Evolutionary conservation across 106 monocot species (phyloP).

Genomic region (Phalaenopsis equestris): DNA sequence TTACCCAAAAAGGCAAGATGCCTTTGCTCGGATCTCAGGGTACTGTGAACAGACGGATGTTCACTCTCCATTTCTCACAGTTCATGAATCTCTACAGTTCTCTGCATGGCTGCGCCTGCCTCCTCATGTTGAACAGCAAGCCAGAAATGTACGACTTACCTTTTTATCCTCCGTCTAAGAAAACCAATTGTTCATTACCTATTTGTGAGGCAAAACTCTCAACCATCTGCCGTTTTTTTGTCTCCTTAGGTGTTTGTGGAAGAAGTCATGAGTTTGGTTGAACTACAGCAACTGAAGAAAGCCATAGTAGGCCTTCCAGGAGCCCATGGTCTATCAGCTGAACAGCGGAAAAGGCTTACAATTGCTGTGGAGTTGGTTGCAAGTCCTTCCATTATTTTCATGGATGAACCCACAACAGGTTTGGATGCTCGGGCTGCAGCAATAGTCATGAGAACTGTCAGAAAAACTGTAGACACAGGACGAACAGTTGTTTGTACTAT

Average conservation of each 20-base stretch:
- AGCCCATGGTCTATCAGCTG: conserved; percentile 50
- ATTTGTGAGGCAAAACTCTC: not conserved
- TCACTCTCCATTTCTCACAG: conserved; percentile 36
- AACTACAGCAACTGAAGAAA: conserved; percentile 40
- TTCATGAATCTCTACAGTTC: conserved; percentile 34
- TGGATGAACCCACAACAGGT: conserved; percentile 77
- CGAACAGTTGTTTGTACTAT: conserved; percentile 67
- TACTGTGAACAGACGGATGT: conserved; percentile 44
- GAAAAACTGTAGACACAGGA: conserved; percentile 57
- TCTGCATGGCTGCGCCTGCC: conserved; percentile 39
- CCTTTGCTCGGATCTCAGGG: conserved; percentile 31
- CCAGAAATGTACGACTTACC: conserved; percentile 14
- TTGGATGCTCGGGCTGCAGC: conserved; percentile 71
- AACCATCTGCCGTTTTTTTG: not conserved
- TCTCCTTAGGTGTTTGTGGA: conserved; percentile 53
- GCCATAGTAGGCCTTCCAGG: conserved; percentile 59
- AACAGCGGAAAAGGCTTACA: conserved; percentile 63
- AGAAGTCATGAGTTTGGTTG: conserved; percentile 50
- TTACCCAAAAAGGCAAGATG: conserved; percentile 34
- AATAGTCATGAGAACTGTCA: conserved; percentile 72
- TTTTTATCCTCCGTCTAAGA: not conserved
- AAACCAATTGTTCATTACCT: not conserved
- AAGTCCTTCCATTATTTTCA: conserved; percentile 65
- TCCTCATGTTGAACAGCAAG: conserved; percentile 7
- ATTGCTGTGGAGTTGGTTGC: conserved; percentile 68